Evolutionary conservation across 139 green algal species (phyloP), one percentile per base, ranked within the genome.

Genomic region (Penium margaritaceum): DNA sequence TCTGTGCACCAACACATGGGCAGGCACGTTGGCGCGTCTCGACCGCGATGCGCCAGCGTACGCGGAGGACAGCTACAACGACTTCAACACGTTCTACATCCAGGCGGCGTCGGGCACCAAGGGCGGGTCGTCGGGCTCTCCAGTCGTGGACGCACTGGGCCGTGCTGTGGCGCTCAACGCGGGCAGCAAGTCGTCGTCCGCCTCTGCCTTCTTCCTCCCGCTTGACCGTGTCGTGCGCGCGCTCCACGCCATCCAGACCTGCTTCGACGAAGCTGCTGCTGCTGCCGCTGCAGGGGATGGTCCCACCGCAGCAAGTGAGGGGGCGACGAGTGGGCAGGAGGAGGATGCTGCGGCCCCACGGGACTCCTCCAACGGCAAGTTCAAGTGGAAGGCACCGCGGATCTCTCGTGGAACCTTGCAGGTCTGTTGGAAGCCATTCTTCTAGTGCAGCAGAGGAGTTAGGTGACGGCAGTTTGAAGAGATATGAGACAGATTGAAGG

Each of bases 21-120:
- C n/a, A 0, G 91, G 91, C 29, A 95, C 90, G 5, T 63, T 96
- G 21, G 91, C 91, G 0, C 81, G 91, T 19, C 81, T 96, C 24
- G 91, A 96, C 73, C 80, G 91, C 21, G 91, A 96, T 74, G 91
- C 91, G 0, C 90, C 90, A 1, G 54, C 78, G 15, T 96, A 95
- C 64, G 77, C 78, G 29, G 78, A 78, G 37, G 88, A 88, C 29
- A 70, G 76, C 3, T 96, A 90, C 84, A 95, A 95, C 66, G 91
- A 96, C 80, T 95, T 96, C 84, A 96, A 96, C 81, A 96, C 90
- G 35, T 95, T 84, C 51, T 84, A 84, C 46, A 29, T 85, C 37
- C 72, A 79, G 73, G 90, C 90, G 0, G 89, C 89, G 0, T 90
- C 82, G 3, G 88, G 83, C 36, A 87, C 83, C 30, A 96, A 96